These are phyloP conservation scores for Cryptosporidium viatorum DNA, from an alignment of 169 alveolate genomes.

Conservation along the genomic window DNA sequence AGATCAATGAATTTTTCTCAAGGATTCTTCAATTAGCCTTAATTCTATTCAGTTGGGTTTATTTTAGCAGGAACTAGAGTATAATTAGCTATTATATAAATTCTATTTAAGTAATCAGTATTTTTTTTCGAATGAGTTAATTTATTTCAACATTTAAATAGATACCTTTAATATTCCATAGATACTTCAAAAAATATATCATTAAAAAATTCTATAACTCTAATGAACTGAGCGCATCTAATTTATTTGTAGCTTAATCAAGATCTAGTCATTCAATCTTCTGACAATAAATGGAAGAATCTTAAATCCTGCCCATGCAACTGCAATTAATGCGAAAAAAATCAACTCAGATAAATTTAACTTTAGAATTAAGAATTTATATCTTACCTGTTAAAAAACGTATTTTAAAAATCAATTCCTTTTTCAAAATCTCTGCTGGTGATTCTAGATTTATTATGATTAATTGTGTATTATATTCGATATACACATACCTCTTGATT, in stretches of 20 bases:
- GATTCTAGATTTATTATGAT: constrained; percentile 34
- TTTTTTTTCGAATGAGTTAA: not conserved
- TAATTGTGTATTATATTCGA: not conserved
- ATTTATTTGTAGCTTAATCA: not conserved
- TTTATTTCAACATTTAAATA: not conserved
- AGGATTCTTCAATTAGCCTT: not conserved
- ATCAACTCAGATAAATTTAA: not conserved
- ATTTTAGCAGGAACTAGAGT: not conserved
- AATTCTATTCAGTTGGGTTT: not conserved
- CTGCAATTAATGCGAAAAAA: not conserved
- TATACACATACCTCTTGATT: constrained; percentile 25
- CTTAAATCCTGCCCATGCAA: constrained; percentile 60
- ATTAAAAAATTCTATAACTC: not conserved
- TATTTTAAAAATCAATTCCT: constrained; percentile 43
- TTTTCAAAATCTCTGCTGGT: constrained; percentile 13
- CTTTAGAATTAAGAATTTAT: not conserved
- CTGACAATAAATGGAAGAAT: constrained; percentile 25
- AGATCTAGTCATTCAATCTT: not conserved
- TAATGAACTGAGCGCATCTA: not conserved
- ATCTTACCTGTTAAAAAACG: constrained; percentile 52
- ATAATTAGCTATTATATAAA: constrained; percentile 4
- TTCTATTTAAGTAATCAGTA: not conserved
- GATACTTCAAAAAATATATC: not conserved
- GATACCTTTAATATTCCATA: not conserved
- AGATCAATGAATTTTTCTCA: not conserved